Conservation (phyloP, 2,329 filamentous ascomycete species). For the Fusarium neocosmosporiellum region DNA sequence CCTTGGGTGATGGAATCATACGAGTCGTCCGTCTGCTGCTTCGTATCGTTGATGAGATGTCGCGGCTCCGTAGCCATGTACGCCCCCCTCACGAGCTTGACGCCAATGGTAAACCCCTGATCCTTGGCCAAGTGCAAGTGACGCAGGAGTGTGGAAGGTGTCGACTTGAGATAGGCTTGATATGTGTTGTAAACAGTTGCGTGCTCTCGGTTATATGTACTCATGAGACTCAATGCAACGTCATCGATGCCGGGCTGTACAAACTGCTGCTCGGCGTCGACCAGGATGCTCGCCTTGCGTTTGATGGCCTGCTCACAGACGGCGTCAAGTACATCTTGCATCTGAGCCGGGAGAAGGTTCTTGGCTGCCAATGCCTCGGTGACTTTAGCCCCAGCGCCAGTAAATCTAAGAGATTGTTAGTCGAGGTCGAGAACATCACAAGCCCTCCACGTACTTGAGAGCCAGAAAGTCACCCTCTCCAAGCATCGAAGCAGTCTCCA, state of each 20-base stretch:
- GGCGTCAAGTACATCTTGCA: background rate
- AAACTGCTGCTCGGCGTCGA: background rate
- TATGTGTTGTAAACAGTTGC: background rate
- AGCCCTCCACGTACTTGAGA: background rate
- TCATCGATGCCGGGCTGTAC: background rate
- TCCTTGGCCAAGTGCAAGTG: background rate
- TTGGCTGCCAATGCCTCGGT: background rate
- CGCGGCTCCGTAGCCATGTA: background rate
- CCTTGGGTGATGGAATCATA: background rate
- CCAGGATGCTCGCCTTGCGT: background rate
- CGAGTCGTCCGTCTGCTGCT: background rate
- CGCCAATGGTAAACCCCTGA: background rate
- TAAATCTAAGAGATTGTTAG: background rate
- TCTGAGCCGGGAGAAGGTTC: background rate
- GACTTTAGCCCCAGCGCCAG: background rate
- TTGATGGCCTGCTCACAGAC: background rate
- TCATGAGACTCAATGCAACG: background rate
- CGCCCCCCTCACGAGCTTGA: background rate
- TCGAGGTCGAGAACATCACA: background rate
- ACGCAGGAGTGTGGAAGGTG: background rate
- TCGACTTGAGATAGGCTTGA: background rate
- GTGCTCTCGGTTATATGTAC: background rate
- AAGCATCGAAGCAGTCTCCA: background rate
- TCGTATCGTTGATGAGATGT: background rate
- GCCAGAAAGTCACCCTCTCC: background rate